These are phyloP conservation scores for Debaryomyces fabryi DNA, from an alignment of 1,139 yeast species.

Conservation along the genomic window DNA sequence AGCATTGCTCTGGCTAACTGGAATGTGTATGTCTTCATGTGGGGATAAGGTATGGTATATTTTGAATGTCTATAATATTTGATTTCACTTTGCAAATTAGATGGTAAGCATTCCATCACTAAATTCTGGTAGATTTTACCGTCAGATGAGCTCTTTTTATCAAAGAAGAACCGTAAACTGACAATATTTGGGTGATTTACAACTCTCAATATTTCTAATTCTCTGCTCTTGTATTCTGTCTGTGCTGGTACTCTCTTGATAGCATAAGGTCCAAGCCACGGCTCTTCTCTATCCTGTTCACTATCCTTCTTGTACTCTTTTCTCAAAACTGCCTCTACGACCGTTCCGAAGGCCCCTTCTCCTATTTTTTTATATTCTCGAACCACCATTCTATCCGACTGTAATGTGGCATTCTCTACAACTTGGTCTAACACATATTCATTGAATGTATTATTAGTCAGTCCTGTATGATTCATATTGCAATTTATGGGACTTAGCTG, in stretches of 20 bases:
- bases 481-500: background rate
- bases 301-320: conserved; percentile 31
- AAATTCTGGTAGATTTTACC: conserved; percentile 72
- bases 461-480: conserved; percentile 10
- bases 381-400: conserved; percentile 62
- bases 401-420: conserved; percentile 57
- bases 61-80: conserved; percentile 66
- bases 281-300: conserved; percentile 24
- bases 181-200: conserved; percentile 82
- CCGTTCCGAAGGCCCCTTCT: conserved; percentile 86
- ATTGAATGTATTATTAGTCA: conserved; percentile 11
- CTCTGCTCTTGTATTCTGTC: conserved; percentile 80
- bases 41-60: conserved; percentile 68
- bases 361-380: conserved; percentile 76
- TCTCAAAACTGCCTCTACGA: conserved; percentile 67
- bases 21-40: conserved; percentile 76
- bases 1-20: conserved; percentile 83
- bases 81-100: conserved; percentile 73
- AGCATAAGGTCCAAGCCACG: conserved; percentile 79
- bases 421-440: conserved; percentile 55
- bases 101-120: conserved; percentile 87
- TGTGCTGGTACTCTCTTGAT: conserved; percentile 84
- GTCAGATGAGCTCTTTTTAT: conserved; percentile 62
- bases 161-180: conserved; percentile 64
- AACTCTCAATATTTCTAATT: conserved; percentile 69